Evolutionary conservation across 208 protist genomes (phyloP), one percentile per base, ranked within the genome.

Genomic region (Naegleria gruberi): DNA sequence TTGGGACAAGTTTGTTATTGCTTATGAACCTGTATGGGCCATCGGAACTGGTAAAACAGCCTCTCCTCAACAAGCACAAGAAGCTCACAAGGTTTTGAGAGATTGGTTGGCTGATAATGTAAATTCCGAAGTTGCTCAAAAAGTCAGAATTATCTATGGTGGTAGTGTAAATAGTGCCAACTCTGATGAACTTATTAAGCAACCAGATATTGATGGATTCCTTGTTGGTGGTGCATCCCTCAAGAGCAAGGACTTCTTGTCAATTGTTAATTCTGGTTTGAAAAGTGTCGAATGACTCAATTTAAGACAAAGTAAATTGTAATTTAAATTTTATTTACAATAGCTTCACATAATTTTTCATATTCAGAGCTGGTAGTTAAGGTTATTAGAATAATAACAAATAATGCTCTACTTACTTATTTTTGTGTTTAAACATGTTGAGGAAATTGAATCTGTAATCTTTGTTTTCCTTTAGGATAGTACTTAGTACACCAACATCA

Each of bases 21-120:
- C 98, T n/a, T 99, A 99, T 93, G 98, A 99, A 94, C 98, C 98
- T 45, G 98, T 99, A 19, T 99, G 98, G 98, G 98, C 98, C 82
- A 99, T 99, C 92, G 98, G 98, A 82, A 99, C 98, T 90, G 98
- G 98, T 87, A 96, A 98, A 87, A 96, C 97, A 81, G 98, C 98
- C 47, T 96, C 98, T 5, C 97, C 98, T 17, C 93, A 98, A 90
- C 97, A 99, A 94, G 98, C 97, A 89, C 95, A 98, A 94, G 95
- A 97, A 90, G 95, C 96, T 46, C 97, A 98, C 93, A 91, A 86
- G 3, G 89, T 94, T 42, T 94, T 99, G 84, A 94, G 98, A 90
- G 81, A 91, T 47, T 99, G 96, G 96, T 90, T 99, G 44, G 84
- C 74, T 42, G 89, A 93, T 26, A 97, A 98, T 51, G 93, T 99